Evolutionary conservation across 495 filamentous ascomycete genomes (phyloP).

Genomic region (Sabuloglossum arenarium): DNA sequence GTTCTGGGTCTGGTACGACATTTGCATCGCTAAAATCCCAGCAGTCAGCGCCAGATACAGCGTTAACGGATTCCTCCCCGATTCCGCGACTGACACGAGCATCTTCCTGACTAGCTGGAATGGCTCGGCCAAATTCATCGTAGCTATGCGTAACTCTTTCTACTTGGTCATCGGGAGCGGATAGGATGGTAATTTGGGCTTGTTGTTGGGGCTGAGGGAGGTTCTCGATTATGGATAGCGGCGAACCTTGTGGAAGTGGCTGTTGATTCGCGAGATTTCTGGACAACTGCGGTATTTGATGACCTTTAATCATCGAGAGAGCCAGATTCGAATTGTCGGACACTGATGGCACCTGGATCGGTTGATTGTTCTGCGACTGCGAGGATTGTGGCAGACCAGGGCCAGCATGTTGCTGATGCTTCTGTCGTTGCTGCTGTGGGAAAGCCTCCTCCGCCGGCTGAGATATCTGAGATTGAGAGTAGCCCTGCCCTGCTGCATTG

Average conservation of each 20-base stretch:
- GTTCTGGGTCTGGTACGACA: conserved; percentile 20
- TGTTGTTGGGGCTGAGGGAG: conserved; percentile 8
- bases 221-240: conserved; percentile 5
- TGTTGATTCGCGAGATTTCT: conserved; percentile 8
- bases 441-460: conserved; percentile 20
- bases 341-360: conserved; percentile 22
- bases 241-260: conserved; percentile 10
- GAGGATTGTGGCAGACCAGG: conserved; percentile 15
- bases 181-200: conserved; percentile 11
- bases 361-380: conserved; percentile 33
- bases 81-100: neutral
- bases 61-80: neutral
- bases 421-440: conserved; percentile 19
- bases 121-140: conserved; percentile 1
- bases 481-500: conserved; percentile 10
- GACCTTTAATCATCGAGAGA: neutral
- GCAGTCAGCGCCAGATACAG: conserved; percentile 23
- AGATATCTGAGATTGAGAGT: conserved; percentile 12
- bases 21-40: conserved; percentile 83
- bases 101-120: neutral
- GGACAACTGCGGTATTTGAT: neutral
- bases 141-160: conserved; percentile 7
- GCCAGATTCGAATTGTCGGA: conserved; percentile 13
- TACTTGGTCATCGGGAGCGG: conserved; percentile 8
- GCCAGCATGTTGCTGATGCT: conserved; percentile 14